Base-by-base conservation (phyloP, 2,329 filamentous ascomycete genomes). In the Trichoderma atrobrunneum region DNA sequence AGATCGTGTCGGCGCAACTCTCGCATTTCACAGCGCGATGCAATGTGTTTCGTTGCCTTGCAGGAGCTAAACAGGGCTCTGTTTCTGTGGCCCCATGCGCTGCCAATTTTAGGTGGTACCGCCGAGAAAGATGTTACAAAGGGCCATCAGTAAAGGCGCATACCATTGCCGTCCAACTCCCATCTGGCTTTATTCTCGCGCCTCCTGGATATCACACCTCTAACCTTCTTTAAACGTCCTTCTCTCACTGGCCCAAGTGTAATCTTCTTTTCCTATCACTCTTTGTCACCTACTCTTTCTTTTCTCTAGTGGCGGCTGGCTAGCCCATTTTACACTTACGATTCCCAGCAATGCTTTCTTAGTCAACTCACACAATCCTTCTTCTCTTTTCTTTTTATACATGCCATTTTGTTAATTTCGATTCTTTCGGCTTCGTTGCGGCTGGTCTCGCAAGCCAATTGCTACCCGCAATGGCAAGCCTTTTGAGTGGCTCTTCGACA, bases 401-500 rank as follows among this genome's bases (percentile, higher is more conserved):
- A 62, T 62, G 56, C 12, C 16, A 18, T n/a, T 65, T 30, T 65
- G n/a, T 36, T 30, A 32, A 24, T 21, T n/a, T 61, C 43, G 10
- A 48, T 54, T 69, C 32, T 73, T 65, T 66, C 43, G 7, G 10
- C n/a, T 51, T 57, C 26, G 74, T 70, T 74, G 83, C 82, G 82
- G 83, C 84, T 84, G 83, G 83, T 80, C 79, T 86, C 84, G 84
- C 84, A 77, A 78, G 34, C 74, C 70, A 76, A 74, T 74, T 73
- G 72, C 63, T 73, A 57, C 61, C 74, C 70, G 75, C 71, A 68
- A 79, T 79, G 77, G 78, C 81, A 70, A 81, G 79, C 77, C 82
- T 86, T 78, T 82, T 82, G 74, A 78, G 79, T 77, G 83, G 84
- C 73, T 84, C 85, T 73, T 82, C 86, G 72, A 88, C 86, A 70